Conservation (phyloP, 192 early-diverging fungal genomes). For the Gonapodya prolifera region DNA sequence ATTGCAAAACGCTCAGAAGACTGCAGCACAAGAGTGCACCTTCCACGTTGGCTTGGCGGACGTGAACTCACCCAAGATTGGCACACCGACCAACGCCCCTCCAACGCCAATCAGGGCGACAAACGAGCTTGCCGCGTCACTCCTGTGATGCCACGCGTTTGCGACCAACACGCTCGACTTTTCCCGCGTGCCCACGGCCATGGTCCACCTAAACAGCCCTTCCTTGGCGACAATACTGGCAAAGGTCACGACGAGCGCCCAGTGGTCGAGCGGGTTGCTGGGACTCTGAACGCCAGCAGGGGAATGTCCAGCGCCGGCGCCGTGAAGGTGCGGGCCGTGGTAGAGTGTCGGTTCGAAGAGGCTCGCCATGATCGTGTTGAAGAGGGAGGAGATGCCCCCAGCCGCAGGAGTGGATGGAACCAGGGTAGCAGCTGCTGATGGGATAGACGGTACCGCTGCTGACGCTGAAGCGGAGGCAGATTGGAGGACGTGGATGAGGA, state of each 20-base stretch:
- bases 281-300: neutral
- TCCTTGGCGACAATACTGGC: neutral
- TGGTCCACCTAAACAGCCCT: neutral
- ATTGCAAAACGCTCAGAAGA: neutral
- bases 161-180: conserved; percentile 3
- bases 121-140: neutral
- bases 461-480: neutral
- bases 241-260: neutral
- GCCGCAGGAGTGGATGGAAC: neutral
- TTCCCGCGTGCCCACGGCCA: neutral
- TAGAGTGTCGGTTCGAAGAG: neutral
- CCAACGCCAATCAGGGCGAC: neutral
- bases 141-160: conserved; percentile 3
- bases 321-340: neutral
- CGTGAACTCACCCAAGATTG: neutral
- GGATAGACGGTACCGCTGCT: neutral
- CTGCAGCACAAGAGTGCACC: too few species aligned
- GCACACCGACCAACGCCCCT: neutral
- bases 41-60: too few species aligned
- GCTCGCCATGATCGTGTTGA: neutral
- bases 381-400: neutral
- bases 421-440: neutral
- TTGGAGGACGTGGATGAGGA: neutral
- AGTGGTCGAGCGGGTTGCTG: neutral
- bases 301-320: neutral